Conservation (phyloP, 2,329 filamentous ascomycete genomes). For the Xylaria digitata region DNA sequence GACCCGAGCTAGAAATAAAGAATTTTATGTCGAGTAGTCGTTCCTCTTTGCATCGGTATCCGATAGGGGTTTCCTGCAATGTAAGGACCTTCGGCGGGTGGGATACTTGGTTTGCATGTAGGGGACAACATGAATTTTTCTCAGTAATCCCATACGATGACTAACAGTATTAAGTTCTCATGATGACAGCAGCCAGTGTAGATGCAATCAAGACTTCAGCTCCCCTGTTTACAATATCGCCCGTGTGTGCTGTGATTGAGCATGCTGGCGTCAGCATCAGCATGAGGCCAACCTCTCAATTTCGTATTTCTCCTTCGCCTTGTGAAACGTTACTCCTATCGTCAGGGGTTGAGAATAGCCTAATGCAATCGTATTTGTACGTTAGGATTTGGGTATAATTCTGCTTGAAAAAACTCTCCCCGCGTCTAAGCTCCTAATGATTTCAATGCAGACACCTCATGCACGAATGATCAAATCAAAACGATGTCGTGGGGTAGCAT, state of each 20-base stretch:
- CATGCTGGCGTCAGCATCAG: constrained; percentile 28
- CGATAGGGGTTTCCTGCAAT: not conserved
- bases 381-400: not conserved
- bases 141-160: not conserved
- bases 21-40: no score
- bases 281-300: constrained; percentile 6
- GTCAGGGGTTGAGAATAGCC: not conserved
- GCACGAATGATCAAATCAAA: not conserved
- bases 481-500: not conserved
- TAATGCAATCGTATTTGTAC: not conserved
- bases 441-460: not conserved
- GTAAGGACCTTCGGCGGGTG: no score
- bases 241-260: not conserved
- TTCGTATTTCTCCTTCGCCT: constrained; percentile 6
- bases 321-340: constrained; percentile 3
- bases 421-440: not conserved
- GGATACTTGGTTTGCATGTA: no score
- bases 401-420: not conserved
- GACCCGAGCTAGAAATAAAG: not conserved
- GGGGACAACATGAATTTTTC: not conserved
- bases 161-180: not conserved
- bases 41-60: not conserved
- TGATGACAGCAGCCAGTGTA: not conserved
- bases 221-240: not conserved
- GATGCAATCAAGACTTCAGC: not conserved